These are phyloP conservation scores for Bassia scoparia DNA, from an alignment of 148 eudicot species.

Conservation along the genomic window DNA sequence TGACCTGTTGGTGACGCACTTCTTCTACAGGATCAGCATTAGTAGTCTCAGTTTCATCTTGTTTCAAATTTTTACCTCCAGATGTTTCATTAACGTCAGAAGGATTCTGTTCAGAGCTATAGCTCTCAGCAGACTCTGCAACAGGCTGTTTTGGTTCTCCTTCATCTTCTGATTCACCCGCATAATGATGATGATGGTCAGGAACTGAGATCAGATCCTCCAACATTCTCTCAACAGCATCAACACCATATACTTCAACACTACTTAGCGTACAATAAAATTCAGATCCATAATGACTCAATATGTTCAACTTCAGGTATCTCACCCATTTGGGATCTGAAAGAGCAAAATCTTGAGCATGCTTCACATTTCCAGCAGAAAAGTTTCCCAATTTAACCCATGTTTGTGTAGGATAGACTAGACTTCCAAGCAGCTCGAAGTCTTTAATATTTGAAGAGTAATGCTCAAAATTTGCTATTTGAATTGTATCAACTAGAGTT, in stretches of 20 bases:
- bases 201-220: conserved; percentile 82
- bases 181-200: conserved; percentile 39
- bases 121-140: conserved; percentile 26
- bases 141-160: conserved; percentile 27
- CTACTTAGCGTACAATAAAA: conserved; percentile 87
- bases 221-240: conserved; percentile 93
- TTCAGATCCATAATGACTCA: conserved; percentile 88
- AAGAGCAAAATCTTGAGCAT: conserved; percentile 73
- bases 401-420: conserved; percentile 67
- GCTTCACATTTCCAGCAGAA: conserved; percentile 82
- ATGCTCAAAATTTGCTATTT: conserved; percentile 91
- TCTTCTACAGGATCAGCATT: conserved; percentile 71
- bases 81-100: conserved; percentile 31
- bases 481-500: conserved; percentile 74
- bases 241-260: conserved; percentile 93
- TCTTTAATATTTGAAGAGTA: conserved; percentile 87
- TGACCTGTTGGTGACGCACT: conserved; percentile 58
- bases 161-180: conserved; percentile 31
- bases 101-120: conserved; percentile 25
- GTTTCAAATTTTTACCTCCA: conserved; percentile 38
- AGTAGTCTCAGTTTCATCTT: conserved; percentile 19
- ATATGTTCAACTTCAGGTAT: conserved; percentile 68
- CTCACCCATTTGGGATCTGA: conserved; percentile 90
- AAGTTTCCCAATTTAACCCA: conserved; percentile 88
- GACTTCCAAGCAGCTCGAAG: conserved; percentile 79